Conservation (phyloP, 2,329 filamentous ascomycete genomes). For the Botrytis sinoallii region DNA sequence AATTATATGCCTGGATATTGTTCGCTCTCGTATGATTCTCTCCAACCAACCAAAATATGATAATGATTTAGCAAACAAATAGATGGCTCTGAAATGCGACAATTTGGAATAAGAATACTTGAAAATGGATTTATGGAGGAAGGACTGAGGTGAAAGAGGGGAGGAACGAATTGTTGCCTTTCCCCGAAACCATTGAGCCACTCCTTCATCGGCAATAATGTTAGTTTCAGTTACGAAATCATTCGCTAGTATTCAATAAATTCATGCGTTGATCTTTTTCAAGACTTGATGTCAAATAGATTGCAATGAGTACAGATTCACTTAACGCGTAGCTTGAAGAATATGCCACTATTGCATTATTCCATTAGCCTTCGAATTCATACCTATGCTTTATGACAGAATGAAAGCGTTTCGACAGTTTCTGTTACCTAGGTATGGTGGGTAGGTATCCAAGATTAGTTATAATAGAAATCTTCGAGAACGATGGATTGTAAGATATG, state of each 20-base stretch:
- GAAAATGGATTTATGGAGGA: not conserved
- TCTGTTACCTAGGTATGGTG: not conserved
- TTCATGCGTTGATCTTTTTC: conserved; percentile 1
- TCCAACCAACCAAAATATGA: not conserved
- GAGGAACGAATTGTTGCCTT: not conserved
- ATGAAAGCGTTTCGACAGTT: not conserved
- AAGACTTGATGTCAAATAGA: not conserved
- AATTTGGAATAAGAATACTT: not conserved
- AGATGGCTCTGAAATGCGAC: not conserved
- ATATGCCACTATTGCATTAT: not conserved
- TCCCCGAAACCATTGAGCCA: conserved; percentile 6
- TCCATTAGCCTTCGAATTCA: not conserved
- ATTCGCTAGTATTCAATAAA: not conserved
- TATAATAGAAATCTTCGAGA: not conserved
- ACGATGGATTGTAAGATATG: not conserved
- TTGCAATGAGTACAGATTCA: not conserved
- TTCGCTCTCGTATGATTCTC: not conserved
- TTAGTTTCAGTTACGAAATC: conserved; percentile 11
- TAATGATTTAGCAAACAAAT: not conserved
- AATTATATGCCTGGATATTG: not conserved
- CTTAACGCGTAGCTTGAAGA: not conserved
- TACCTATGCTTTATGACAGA: not conserved
- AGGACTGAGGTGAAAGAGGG: not conserved
- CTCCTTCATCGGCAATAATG: not conserved
- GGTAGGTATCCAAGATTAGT: too few species aligned